Evolutionary conservation across 768 basidiomycete genomes (phyloP).

Genomic region (Russula virescens): DNA sequence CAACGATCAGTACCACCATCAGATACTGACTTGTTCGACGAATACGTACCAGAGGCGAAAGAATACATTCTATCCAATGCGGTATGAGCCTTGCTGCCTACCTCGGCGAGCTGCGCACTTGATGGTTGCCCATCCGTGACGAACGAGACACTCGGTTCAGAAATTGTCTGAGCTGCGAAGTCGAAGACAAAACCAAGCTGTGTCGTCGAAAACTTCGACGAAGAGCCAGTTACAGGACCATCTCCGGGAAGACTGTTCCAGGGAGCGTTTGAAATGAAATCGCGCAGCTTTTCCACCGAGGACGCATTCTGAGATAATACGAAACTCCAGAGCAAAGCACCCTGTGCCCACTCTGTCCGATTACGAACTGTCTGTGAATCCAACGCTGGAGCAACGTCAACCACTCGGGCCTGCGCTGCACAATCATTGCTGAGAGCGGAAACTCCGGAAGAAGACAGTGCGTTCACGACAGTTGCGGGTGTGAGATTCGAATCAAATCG

Average conservation of each 20-base stretch:
- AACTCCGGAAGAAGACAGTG: conserved; percentile 48
- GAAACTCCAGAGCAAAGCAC: conserved; percentile 56
- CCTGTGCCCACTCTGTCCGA: conserved; percentile 52
- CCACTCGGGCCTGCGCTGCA: conserved; percentile 45
- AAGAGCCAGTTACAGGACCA: conserved; percentile 34
- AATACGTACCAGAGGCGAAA: conserved; percentile 48
- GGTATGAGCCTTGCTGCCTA: conserved; percentile 35
- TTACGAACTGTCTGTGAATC: conserved; percentile 39
- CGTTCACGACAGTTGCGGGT: conserved; percentile 37
- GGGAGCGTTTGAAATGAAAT: conserved; percentile 43
- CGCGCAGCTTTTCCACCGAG: conserved; percentile 37
- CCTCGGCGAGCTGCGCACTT: conserved; percentile 39
- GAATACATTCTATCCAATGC: conserved; percentile 55
- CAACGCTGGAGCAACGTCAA: conserved; percentile 49
- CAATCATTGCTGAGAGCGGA: conserved; percentile 42
- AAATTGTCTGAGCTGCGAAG: conserved; percentile 51
- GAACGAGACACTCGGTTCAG: conserved; percentile 42
- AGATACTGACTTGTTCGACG: neutral
- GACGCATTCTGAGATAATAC: conserved; percentile 44
- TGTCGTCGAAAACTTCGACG: conserved; percentile 37
- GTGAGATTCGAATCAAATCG: conserved; percentile 45
- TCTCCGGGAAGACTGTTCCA: conserved; percentile 43
- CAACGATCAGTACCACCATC: neutral
- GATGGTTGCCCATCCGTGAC: conserved; percentile 41
- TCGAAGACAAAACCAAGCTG: conserved; percentile 52